Evolutionary conservation across 1,284 basidiomycete genomes (phyloP).

Genomic region (Boletus mariae): DNA sequence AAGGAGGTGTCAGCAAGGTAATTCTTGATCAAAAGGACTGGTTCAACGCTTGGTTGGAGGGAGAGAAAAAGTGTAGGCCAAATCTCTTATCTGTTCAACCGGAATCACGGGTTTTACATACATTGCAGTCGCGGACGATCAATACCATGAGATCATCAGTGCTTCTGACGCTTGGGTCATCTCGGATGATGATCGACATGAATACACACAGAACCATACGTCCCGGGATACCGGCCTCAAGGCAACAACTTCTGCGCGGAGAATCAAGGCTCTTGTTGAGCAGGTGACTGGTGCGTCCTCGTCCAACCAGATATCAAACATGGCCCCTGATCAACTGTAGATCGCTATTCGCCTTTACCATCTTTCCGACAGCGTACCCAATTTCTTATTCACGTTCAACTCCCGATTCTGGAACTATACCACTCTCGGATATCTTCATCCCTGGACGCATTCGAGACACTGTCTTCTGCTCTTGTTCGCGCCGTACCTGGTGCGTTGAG

Average conservation of each 20-base stretch:
- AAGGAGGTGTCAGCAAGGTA: conserved; percentile 77
- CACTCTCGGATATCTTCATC: conserved; percentile 76
- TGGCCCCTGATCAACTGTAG: conserved; percentile 36
- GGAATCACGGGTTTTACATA: conserved; percentile 1
- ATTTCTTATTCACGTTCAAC: conserved; percentile 82
- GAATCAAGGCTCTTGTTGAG: conserved; percentile 80
- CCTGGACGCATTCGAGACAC: conserved; percentile 89
- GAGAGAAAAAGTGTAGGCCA: conserved; percentile 78
- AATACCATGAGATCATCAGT: conserved; percentile 81
- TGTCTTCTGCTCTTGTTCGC: conserved; percentile 83
- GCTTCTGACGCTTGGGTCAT: conserved; percentile 87
- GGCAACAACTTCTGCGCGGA: conserved; percentile 76
- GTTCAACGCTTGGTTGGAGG: conserved; percentile 88
- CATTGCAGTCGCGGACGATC: conserved; percentile 65
- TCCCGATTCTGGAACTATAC: conserved; percentile 81
- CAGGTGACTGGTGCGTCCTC: conserved; percentile 73
- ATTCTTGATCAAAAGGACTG: conserved; percentile 82
- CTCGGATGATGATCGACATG: conserved; percentile 60
- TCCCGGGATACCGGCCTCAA: conserved; percentile 39
- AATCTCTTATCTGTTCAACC: background rate
- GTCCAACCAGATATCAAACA: background rate
- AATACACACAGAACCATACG: conserved; percentile 38
- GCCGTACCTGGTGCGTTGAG: conserved; percentile 86
- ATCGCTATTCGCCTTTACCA: conserved; percentile 88
- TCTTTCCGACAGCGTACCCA: conserved; percentile 72